Evolutionary conservation across 1,284 basidiomycete species (phyloP).

Genomic region (Puccinia coronata): DNA sequence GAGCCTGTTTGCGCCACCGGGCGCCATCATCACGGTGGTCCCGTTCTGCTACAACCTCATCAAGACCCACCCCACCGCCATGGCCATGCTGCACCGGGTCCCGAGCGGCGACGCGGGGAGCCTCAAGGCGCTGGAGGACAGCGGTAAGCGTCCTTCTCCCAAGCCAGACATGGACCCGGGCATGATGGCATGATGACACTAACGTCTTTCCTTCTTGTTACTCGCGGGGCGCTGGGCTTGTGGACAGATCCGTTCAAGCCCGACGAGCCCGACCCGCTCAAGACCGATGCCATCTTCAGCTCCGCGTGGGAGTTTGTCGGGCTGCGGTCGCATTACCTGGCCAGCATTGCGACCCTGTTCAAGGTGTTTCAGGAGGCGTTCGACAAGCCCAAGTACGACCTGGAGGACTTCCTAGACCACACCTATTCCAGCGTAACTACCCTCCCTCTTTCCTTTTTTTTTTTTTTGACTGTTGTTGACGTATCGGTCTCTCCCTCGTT

Average conservation of each 20-base stretch:
- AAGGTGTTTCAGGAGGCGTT: constrained; percentile 88
- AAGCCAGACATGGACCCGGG: too few relatives aligned
- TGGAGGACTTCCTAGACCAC: constrained; percentile 97
- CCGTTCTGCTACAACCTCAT: constrained; percentile 94
- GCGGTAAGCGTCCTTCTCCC: constrained; percentile 42
- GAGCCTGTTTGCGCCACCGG: constrained; percentile 80
- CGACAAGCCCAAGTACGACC: constrained; percentile 81
- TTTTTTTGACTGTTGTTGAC: background rate
- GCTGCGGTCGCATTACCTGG: constrained; percentile 79
- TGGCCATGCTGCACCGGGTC: constrained; percentile 80
- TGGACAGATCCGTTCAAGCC: constrained; percentile 77
- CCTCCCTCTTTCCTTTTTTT: constrained; percentile 11
- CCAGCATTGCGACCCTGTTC: constrained; percentile 77
- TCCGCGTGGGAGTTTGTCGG: constrained; percentile 89
- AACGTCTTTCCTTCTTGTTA: too few relatives aligned
- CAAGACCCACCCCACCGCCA: constrained; percentile 85
- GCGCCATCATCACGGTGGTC: constrained; percentile 84
- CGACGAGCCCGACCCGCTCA: constrained; percentile 71
- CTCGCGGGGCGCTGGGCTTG: too few relatives aligned
- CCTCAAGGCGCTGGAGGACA: constrained; percentile 55
- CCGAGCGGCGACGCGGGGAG: constrained; percentile 54
- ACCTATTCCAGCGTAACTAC: constrained; percentile 78
- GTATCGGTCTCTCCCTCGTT: constrained; percentile 11
- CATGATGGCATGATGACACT: too few relatives aligned
- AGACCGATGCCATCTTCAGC: constrained; percentile 77